Evolutionary conservation across 805 yeast species (phyloP), one percentile per base, ranked within the genome.

Genomic region (Candida fluviatilis): DNA sequence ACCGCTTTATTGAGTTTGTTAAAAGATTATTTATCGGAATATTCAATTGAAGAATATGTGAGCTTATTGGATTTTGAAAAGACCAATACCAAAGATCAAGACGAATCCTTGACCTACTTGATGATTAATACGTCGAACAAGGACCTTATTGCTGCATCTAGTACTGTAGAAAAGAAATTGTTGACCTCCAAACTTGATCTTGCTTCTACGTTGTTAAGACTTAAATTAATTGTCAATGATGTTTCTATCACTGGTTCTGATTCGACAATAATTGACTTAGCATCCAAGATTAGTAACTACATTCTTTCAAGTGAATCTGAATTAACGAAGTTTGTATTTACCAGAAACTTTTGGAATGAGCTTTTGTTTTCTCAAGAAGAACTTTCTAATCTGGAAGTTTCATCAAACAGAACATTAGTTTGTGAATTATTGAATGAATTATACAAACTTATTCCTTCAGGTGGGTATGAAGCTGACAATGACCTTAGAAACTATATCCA

Each of bases 101-200:
- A 35, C 10, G 42, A 36, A 4, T 39, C 50, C 2, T 46, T 50
- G 32, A 45, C 47, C 18, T 41, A 42, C 11, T 39, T 33, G 7
- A 35, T 47, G 25, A 24, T 44, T 8, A 39, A 43, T 13, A 41
- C 43, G 11, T 35, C 50, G 5, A 42, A 45, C 18, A 18, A 34
- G 14, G 41, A 39, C 16, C 24, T 45, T 7, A 15, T 29, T 5
- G 34, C 25, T 6, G 15, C 31, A 10, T 16, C 32, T 6, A 14
- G 25, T 12, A 15, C 24, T 10, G 14, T 40, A 12, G 49, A 48
- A 14, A 46, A 55, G 11, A 64, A 69, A 36, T 51, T 69, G 17
- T 75, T 80, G 3, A 59, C 64, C 6, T 54, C 72, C 10, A 70
- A 69, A 21, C 47, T 73, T 23, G 86, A 81, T 47, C 57, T 71